Percentiles rank a stretch among this genome's conserved stretches.
These are phyloP conservation scores for Pseudotsuga menziesii DNA, from an alignment of 75 land plant genomes.

Conservation along the genomic window DNA sequence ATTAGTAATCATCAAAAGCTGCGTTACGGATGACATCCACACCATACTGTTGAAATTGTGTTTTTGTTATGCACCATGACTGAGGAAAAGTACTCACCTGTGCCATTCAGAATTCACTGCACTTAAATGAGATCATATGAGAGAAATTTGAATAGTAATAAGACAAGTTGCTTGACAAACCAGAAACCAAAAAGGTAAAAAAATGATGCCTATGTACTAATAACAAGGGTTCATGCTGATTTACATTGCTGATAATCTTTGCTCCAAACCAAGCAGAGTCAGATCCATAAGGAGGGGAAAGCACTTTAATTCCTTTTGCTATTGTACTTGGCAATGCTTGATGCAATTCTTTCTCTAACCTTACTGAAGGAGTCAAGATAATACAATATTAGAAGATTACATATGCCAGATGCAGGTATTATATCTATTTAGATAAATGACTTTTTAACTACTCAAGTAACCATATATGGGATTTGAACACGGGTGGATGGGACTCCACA, in stretches of 20 bases:
- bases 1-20: conserved; percentile 5
- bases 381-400: background rate
- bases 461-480: no score
- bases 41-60: conserved; percentile 44
- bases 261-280: conserved; percentile 89
- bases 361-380: conserved; percentile 36
- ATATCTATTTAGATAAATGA: background rate
- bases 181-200: background rate
- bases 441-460: no score
- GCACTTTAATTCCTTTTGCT: conserved; percentile 55
- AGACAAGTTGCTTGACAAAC: background rate
- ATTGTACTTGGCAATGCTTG: conserved; percentile 33
- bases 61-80: conserved; percentile 69
- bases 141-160: background rate
- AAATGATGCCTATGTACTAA: background rate
- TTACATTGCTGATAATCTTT: conserved; percentile 78
- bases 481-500: no score
- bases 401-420: background rate
- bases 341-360: conserved; percentile 70
- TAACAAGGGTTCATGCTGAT: conserved; percentile 1
- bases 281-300: conserved; percentile 72
- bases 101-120: conserved; percentile 10
- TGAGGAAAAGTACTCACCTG: conserved; percentile 75
- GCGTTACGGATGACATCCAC: background rate
- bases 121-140: conserved; percentile 7